Evolutionary conservation across 306 rosid genomes (phyloP).

Genomic region (Cucumis melo): DNA sequence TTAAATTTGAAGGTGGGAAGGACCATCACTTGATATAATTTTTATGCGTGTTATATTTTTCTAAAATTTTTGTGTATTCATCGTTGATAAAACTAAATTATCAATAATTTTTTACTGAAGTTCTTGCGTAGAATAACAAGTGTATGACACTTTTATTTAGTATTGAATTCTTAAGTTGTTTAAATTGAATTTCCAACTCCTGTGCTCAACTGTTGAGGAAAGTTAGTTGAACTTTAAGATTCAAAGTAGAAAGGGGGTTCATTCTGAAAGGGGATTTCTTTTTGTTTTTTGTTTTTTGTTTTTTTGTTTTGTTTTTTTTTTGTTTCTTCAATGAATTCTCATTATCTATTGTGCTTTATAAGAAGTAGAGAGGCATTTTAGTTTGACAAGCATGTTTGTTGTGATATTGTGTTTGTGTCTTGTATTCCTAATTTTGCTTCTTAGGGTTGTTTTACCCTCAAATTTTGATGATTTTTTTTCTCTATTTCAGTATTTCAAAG

Average conservation of each 20-base stretch:
- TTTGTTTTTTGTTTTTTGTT: too few relatives aligned
- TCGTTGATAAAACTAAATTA: not conserved
- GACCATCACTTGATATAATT: not conserved
- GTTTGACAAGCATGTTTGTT: too few relatives aligned
- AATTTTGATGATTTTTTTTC: not conserved
- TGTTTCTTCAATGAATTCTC: not conserved
- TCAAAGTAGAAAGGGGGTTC: not conserved
- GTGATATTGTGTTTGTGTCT: too few relatives aligned
- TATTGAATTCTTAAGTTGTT: not conserved
- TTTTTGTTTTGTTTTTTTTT: too few relatives aligned
- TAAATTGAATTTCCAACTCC: not conserved
- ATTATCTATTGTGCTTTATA: too few relatives aligned
- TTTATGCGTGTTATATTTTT: too few relatives aligned
- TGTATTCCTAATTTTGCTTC: not conserved
- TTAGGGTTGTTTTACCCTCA: not conserved
- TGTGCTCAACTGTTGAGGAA: not conserved
- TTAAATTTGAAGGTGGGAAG: not conserved
- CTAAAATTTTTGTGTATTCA: not conserved
- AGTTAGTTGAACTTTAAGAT: not conserved
- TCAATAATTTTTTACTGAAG: not conserved
- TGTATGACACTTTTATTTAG: not conserved
- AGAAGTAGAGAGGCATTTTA: too few relatives aligned
- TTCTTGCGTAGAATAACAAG: not conserved
- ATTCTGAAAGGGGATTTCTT: not conserved
- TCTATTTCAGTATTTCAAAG: conserved; percentile 72